A percentile compares a stretch with the other conserved stretches of the same genome.
Conservation (phyloP, 768 basidiomycete genomes). For the Kwoniella heveanensis region DNA sequence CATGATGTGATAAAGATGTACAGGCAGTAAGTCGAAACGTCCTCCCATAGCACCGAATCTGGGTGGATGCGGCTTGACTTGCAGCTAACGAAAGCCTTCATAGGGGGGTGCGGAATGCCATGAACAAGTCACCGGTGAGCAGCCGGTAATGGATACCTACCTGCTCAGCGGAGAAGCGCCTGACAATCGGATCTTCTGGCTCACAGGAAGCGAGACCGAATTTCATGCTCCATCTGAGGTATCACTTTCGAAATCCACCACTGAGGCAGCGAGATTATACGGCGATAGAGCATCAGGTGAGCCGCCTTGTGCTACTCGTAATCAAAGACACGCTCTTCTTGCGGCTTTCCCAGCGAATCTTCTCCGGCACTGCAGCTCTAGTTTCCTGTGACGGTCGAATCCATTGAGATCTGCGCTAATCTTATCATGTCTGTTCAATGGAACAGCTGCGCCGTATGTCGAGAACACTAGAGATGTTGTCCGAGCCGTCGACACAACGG, state of each 20-base stretch:
- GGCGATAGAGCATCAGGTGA: constrained; percentile 55
- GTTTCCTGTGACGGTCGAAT: too few species aligned
- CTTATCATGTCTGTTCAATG: too few species aligned
- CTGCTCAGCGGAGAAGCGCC: too few species aligned
- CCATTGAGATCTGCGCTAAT: too few species aligned
- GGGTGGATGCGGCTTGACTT: neutral
- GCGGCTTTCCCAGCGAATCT: too few species aligned
- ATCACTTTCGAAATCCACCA: constrained; percentile 50
- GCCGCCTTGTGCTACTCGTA: too few species aligned
- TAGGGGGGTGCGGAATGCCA: constrained; percentile 45
- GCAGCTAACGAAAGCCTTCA: neutral
- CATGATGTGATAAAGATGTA: constrained; percentile 55
- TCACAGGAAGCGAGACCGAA: constrained; percentile 38
- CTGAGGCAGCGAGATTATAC: constrained; percentile 48
- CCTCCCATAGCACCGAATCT: constrained; percentile 2
- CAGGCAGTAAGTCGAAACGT: constrained; percentile 40
- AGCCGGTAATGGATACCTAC: too few species aligned
- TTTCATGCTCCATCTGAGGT: constrained; percentile 52
- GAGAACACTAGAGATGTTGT: constrained; percentile 51
- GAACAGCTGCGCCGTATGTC: constrained; percentile 50
- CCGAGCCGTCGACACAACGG: constrained; percentile 35
- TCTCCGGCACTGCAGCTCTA: too few species aligned
- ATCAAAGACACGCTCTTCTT: too few species aligned
- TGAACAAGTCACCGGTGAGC: constrained; percentile 41
- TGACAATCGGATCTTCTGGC: neutral